These are phyloP conservation scores for Phtheirospermum japonicum DNA, from an alignment of 257 asterid species.

Conservation along the genomic window DNA sequence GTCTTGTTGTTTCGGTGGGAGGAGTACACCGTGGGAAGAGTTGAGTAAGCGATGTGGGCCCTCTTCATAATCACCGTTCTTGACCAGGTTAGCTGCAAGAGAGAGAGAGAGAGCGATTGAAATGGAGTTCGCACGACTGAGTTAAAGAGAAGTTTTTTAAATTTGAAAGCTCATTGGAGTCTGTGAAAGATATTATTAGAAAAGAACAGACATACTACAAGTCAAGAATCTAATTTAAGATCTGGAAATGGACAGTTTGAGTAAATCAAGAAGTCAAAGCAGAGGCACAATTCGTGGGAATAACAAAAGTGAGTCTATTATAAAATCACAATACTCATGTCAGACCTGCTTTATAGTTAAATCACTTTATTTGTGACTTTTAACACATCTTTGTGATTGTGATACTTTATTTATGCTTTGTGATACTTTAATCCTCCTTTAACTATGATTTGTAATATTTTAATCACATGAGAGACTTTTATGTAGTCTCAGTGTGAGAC, in stretches of 20 bases:
- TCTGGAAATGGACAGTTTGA: background rate
- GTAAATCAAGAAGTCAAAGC: background rate
- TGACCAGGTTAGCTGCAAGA: conserved; percentile 51
- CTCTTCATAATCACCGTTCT: conserved; percentile 64
- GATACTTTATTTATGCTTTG: no score
- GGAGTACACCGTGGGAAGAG: conserved; percentile 62
- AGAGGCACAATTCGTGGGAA: background rate
- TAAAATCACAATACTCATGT: no score
- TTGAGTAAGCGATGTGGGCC: conserved; percentile 61
- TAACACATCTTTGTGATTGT: no score
- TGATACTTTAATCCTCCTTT: no score
- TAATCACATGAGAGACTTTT: no score
- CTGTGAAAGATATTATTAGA: background rate
- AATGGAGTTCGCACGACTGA: background rate
- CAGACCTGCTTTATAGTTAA: no score
- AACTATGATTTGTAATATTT: no score
- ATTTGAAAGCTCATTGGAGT: no score
- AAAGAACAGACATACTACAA: background rate
- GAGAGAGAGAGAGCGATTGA: background rate
- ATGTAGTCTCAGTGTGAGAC: no score
- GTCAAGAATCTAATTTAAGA: background rate
- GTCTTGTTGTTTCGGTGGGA: conserved; percentile 67
- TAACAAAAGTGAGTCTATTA: background rate
- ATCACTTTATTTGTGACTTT: no score
- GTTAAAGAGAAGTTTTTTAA: background rate